Percentiles rank a stretch among this genome's conserved stretches.
These are phyloP conservation scores for Cercospora nicotianae DNA, from an alignment of 2,329 filamentous ascomycete species.

Conservation along the genomic window DNA sequence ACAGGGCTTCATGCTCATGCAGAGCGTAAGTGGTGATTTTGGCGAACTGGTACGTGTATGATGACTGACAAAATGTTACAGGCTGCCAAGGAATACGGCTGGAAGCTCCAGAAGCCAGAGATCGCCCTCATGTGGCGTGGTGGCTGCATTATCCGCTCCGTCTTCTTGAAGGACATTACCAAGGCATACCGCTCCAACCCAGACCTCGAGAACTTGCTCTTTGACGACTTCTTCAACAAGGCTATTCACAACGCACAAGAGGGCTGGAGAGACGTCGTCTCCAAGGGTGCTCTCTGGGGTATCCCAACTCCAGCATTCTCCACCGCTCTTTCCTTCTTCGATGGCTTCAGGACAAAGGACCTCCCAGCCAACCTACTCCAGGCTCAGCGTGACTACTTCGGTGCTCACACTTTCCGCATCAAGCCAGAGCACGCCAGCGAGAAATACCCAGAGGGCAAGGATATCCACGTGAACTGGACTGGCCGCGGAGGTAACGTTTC, in stretches of 20 bases:
- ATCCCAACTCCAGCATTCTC: conserved; percentile 96
- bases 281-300: conserved; percentile 89
- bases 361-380: conserved; percentile 97
- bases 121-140: conserved; percentile 99
- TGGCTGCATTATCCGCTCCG: conserved; percentile 99
- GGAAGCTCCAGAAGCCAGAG: conserved; percentile 99
- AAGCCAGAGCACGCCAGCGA: conserved; percentile 53
- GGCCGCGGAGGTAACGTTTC: conserved; percentile 96
- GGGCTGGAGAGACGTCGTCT: conserved; percentile 87
- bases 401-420: conserved; percentile 59
- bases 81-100: conserved; percentile 92
- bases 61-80: conserved; percentile 41
- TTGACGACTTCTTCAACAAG: conserved; percentile 99
- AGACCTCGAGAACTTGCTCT: conserved; percentile 95
- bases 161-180: conserved; percentile 99
- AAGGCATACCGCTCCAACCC: conserved; percentile 91
- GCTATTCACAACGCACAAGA: conserved; percentile 92
- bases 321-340: conserved; percentile 96
- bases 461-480: conserved; percentile 99
- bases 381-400: conserved; percentile 99
- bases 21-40: no score
- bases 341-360: conserved; percentile 96
- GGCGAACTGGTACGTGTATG: no score
- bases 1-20: conserved; percentile 99
- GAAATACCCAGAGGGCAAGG: conserved; percentile 76